Conservation (phyloP, 2,329 filamentous ascomycete genomes). For the Paecilomyces dactylethromorphus region DNA sequence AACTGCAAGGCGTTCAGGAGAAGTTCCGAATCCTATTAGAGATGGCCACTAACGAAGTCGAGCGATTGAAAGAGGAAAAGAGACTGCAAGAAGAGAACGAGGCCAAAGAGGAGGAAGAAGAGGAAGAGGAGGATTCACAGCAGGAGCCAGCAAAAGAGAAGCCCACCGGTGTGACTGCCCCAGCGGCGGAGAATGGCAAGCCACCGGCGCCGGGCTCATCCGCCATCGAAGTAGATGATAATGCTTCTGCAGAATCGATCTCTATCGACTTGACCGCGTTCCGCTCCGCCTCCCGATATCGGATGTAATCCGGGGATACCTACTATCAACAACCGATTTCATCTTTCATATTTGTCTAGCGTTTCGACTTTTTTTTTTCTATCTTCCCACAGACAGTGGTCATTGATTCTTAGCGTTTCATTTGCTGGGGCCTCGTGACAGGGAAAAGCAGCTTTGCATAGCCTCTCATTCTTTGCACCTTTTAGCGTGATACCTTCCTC, state of each 20-base stretch:
- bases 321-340: neutral
- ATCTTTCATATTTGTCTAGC: neutral
- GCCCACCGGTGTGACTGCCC: neutral
- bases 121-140: constrained; percentile 10
- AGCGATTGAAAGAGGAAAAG: constrained; percentile 50
- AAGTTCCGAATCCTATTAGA: constrained; percentile 59
- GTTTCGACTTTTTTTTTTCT: neutral
- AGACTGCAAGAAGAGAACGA: constrained; percentile 12
- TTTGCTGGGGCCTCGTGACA: neutral
- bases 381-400: neutral
- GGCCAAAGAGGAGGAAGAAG: constrained; percentile 12
- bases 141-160: constrained; percentile 4
- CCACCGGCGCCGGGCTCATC: constrained; percentile 11
- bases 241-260: constrained; percentile 25
- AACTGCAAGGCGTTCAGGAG: constrained; percentile 63
- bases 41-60: constrained; percentile 54
- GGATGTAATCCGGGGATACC: neutral
- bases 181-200: constrained; percentile 11
- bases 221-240: constrained; percentile 31
- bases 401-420: neutral
- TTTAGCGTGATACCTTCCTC: neutral
- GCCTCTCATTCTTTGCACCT: neutral
- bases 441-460: neutral
- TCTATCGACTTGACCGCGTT: constrained; percentile 31
- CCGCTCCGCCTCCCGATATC: constrained; percentile 13